A percentile compares a stretch with the other conserved stretches of the same genome.
These are phyloP conservation scores for Suillus plorans DNA, from an alignment of 768 basidiomycete species.

Conservation along the genomic window DNA sequence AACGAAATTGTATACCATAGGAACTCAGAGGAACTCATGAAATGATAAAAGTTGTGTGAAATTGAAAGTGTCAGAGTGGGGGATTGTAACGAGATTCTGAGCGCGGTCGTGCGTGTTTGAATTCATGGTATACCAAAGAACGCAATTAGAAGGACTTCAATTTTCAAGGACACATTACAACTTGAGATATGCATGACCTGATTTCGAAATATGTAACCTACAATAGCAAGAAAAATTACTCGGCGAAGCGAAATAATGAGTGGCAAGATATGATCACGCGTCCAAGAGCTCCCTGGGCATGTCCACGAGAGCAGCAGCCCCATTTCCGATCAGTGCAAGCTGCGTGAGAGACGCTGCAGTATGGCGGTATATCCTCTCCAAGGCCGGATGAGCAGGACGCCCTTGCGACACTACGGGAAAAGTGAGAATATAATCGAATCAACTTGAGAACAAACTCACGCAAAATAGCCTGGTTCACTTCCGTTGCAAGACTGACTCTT, in stretches of 20 bases:
- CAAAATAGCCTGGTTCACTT: constrained; percentile 80
- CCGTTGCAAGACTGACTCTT: constrained; percentile 64
- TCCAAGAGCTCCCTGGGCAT: constrained; percentile 74
- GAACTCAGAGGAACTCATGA: neutral
- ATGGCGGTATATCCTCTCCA: constrained; percentile 80
- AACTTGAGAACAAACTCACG: constrained; percentile 45
- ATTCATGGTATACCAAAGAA: neutral
- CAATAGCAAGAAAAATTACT: neutral
- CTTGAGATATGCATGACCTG: constrained; percentile 1
- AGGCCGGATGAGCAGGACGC: constrained; percentile 62
- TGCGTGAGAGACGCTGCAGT: constrained; percentile 66
- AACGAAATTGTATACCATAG: neutral
- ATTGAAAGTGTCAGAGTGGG: neutral
- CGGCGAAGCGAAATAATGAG: neutral
- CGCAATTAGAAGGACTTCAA: neutral
- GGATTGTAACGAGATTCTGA: neutral
- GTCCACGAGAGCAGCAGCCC: constrained; percentile 80
- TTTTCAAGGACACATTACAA: constrained; percentile 6
- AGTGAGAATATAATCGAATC: constrained; percentile 4
- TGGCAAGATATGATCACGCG: constrained; percentile 18
- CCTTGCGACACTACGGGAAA: constrained; percentile 68
- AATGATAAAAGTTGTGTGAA: neutral
- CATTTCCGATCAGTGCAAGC: constrained; percentile 70
- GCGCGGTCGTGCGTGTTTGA: neutral
- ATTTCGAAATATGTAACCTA: neutral